A percentile compares a stretch with the other conserved stretches of the same genome.
Conservation (phyloP, 768 basidiomycete genomes). For the Leucocoprinus sp. region DNA sequence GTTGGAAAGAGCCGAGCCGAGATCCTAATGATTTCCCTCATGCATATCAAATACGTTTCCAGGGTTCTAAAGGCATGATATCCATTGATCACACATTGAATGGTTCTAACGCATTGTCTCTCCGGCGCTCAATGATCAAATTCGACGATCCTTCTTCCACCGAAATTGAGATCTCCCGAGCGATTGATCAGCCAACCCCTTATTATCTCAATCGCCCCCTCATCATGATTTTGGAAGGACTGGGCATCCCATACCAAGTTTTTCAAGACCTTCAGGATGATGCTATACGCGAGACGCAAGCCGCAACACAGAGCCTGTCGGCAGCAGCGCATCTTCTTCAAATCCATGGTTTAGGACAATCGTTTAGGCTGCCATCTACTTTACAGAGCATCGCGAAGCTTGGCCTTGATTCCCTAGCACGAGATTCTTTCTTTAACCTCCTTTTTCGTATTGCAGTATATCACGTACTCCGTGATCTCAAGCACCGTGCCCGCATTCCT, state of each 20-base stretch:
- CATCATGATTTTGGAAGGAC: constrained; percentile 54
- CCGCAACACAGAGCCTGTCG: constrained; percentile 32
- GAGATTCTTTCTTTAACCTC: constrained; percentile 39
- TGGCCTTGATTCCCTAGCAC: constrained; percentile 24
- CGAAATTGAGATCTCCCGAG: constrained; percentile 53
- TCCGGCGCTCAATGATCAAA: constrained; percentile 61
- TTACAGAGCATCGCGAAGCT: constrained; percentile 41
- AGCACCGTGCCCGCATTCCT: constrained; percentile 58
- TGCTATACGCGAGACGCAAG: constrained; percentile 38
- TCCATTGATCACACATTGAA: constrained; percentile 45
- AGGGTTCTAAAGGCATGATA: constrained; percentile 56
- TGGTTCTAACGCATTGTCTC: constrained; percentile 36
- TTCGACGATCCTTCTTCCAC: constrained; percentile 42
- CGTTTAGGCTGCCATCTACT: constrained; percentile 46
- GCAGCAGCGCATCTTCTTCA: constrained; percentile 43
- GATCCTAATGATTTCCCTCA: constrained; percentile 29
- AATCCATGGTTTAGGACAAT: constrained; percentile 43
- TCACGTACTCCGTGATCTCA: constrained; percentile 57
- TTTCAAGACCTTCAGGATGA: constrained; percentile 45
- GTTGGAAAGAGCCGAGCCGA: constrained; percentile 23
- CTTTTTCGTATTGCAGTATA: constrained; percentile 45
- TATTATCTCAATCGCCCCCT: constrained; percentile 55
- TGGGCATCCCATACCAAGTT: constrained; percentile 45
- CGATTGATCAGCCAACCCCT: constrained; percentile 48
- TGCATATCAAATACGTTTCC: constrained; percentile 51